Base-by-base conservation (phyloP, 805 yeast species). In the Yamadazyma takamatsuzukensis region DNA sequence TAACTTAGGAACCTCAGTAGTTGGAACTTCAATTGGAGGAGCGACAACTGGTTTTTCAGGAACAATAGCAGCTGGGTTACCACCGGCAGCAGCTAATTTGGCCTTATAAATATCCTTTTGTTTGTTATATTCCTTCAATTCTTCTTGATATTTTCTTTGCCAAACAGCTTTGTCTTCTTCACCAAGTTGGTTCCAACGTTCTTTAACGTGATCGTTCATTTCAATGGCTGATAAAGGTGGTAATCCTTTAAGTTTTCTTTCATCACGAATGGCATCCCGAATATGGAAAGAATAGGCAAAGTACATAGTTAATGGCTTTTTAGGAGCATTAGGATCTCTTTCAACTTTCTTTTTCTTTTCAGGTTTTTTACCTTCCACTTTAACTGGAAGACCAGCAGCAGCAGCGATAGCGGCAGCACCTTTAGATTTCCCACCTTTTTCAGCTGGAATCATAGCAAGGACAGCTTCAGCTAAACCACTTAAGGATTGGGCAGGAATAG, bases 291-390 rank as follows among this genome's bases (percentile, higher is more conserved):
- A 78, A 60, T 78, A 90, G 25, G 70, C 69, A 58, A 90, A 84
- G 65, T 79, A 89, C 27, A 85, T 83, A 15, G 96, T 88, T 51
- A 86, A 68, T 11, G 98, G 97, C 52, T 88, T 88, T 70, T 85
- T 87, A 39, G 98, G 98, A 27, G 96, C 96, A 51, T 84, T 81
- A 32, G 97, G 97, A 60, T 90, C 97, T 47, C 61, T 68, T 33
- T 61, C 69, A 23, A 55, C 64, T 48, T 68, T 70, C 49, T 63
- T 67, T 49, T 74, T 76, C 61, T 76, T 80, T 36, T 32, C 36
- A 14, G 43, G 33, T 16, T 57, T 59, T 45, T 65, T 68, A 56
- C 68, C 69, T 27, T 33, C 26, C 14, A 47, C 36, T 8, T 34
- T 11, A 48, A 15, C 49, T 14, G 32, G 46, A 24, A 25, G 28